These are phyloP conservation scores for Pugionium dolabratum DNA, from an alignment of 345 rosid genomes.

Conservation along the genomic window DNA sequence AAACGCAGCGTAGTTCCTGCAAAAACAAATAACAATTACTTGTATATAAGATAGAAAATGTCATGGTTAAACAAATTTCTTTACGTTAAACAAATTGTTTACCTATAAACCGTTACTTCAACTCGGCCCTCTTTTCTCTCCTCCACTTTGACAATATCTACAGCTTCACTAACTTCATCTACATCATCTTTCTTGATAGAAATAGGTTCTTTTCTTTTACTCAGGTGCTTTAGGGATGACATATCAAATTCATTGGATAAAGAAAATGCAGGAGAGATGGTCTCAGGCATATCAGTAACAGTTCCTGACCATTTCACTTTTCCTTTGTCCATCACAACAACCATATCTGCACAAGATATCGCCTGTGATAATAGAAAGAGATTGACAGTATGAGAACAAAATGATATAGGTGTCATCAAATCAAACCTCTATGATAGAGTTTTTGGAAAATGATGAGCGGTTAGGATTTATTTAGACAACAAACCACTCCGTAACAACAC, in stretches of 20 bases:
- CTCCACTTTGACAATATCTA: slow-evolving; percentile 63
- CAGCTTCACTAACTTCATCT: slow-evolving; percentile 44
- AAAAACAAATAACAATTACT: slow-evolving; percentile 17
- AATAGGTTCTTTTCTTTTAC: slow-evolving; percentile 34
- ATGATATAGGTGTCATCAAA: neutral
- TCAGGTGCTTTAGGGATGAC: slow-evolving; percentile 33
- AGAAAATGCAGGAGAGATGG: slow-evolving; percentile 50
- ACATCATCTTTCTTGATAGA: slow-evolving; percentile 36
- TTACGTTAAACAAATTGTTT: slow-evolving; percentile 24
- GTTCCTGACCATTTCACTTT: slow-evolving; percentile 70
- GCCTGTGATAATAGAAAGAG: slow-evolving; percentile 53
- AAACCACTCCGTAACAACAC: too few species aligned
- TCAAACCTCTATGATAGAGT: neutral
- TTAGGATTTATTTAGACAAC: too few species aligned
- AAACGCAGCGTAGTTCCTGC: slow-evolving; percentile 79
- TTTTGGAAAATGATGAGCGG: too few species aligned
- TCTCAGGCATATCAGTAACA: slow-evolving; percentile 56
- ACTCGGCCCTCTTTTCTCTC: slow-evolving; percentile 82
- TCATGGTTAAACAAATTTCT: too few species aligned
- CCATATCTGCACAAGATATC: slow-evolving; percentile 70
- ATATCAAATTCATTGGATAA: slow-evolving; percentile 53
- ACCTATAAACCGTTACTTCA: slow-evolving; percentile 78
- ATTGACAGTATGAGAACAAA: slow-evolving; percentile 4
- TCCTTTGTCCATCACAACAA: slow-evolving; percentile 85
- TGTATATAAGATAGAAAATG: neutral